Evolutionary conservation across 1,139 yeast species (phyloP), one percentile per base, ranked within the genome.

Genomic region (Meyerozyma smithsonii): DNA sequence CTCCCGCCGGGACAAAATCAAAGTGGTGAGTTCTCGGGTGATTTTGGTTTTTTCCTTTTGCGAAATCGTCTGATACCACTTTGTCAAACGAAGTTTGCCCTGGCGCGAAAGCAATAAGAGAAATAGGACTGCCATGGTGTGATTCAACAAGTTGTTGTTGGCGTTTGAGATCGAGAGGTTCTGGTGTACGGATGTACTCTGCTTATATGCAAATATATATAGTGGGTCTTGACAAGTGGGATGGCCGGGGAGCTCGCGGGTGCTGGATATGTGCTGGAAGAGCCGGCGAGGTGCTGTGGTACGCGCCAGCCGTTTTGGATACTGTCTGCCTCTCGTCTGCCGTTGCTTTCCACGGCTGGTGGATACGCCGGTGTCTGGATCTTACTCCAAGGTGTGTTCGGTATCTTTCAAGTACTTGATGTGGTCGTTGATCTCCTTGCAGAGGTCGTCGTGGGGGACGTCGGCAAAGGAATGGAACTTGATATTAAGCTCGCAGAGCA

Each of bases 81-180:
- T 90, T 36, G 94, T 79, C 38, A 94, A 74, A 52, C 99, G 74
- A 24, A 90, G 89, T 59, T 92, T 92, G 34, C 98, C 99, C 61
- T 94, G 98, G 52, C 97, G 79, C 20, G 97, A 90, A 21, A 92
- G 74, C 42, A 92, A 69, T 40, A 92, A 73, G 41, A 90, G 58
- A 57, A 86, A 92, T 54, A 84, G 83, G 44, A 89, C 74, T 6
- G 87, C 84, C 83, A 88, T 85, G 37, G 34, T 18, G 15, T 12
- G n/a, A n/a, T n/a, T n/a, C n/a, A n/a, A n/a, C n/a, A 26, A 12
- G 8, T 26, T 11, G 25, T 23, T 6, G 25, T 23, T 23, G 25
- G 25, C 25, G 25, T 28, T 28, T 15, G 32, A 12, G 15, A n/a
- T 28, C 17, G 18, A 28, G 32, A 4, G 11, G 32, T 11, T 10